phyloP scores from a whole-genome alignment of 139 green algal genomes.

The Cymbomonas tetramitiformis region DNA sequence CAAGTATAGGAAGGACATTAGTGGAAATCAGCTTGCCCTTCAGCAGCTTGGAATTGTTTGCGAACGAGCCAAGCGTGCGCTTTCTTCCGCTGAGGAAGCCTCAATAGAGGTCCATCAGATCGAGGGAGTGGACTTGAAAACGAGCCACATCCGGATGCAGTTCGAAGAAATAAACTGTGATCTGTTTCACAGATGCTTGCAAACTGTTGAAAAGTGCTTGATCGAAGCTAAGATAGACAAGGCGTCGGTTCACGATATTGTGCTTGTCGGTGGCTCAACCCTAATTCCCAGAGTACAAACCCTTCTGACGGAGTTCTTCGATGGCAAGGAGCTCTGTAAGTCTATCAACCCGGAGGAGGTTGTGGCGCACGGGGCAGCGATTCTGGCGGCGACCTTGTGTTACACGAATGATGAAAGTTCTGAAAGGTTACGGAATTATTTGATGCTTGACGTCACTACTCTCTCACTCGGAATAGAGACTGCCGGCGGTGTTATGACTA shows the following conservation, averaged over 20 bases:
- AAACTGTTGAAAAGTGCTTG: slow-evolving; percentile 14
- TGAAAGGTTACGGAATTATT: slow-evolving; percentile 10
- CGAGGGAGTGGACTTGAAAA: slow-evolving; percentile 15
- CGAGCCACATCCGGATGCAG: slow-evolving; percentile 1
- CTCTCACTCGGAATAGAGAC: slow-evolving; percentile 27
- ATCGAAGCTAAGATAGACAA: slow-evolving; percentile 6
- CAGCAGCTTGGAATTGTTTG: slow-evolving; percentile 12
- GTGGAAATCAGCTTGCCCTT: not conserved
- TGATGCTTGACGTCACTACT: slow-evolving; percentile 28
- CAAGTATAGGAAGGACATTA: slow-evolving; percentile 3
- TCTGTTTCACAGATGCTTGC: slow-evolving; percentile 18
- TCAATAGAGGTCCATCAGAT: slow-evolving; percentile 14
- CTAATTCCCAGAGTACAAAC: slow-evolving; percentile 79
- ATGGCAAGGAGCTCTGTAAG: slow-evolving; percentile 41
- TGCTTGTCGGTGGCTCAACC: slow-evolving; percentile 32
- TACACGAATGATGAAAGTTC: slow-evolving; percentile 9
- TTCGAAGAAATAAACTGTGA: slow-evolving; percentile 21
- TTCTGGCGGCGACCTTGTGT: slow-evolving; percentile 45
- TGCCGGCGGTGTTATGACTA: slow-evolving; percentile 14
- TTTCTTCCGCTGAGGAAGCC: slow-evolving; percentile 6
- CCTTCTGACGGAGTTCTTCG: slow-evolving; percentile 75
- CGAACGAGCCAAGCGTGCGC: slow-evolving; percentile 9
- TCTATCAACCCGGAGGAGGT: slow-evolving; percentile 85
- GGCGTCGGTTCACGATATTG: slow-evolving; percentile 35
- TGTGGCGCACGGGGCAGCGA: slow-evolving; percentile 76